Evolutionary conservation across 192 early-diverging fungal species (phyloP), one percentile per base, ranked within the genome.

Genomic region (Entomortierella chlamydospora): DNA sequence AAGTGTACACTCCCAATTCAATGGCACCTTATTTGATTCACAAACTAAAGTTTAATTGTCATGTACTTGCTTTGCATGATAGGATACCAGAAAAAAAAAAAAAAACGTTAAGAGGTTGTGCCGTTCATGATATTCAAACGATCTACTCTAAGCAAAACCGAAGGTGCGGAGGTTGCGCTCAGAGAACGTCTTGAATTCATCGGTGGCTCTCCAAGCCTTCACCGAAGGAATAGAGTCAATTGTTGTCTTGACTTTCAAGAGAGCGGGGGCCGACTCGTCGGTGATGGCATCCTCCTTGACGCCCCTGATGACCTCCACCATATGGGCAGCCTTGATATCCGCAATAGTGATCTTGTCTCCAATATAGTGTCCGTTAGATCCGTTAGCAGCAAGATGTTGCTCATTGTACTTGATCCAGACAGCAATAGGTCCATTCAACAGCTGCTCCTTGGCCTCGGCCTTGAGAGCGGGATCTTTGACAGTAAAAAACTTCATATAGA

Each of bases 351-450:
- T 72, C 34, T 68, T 53, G 34, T 68, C 58, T 42, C 87, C 85
- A 56, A 89, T 72, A 45, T 85, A 89, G 49, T 89, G 87, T 30
- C 66, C 81, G 26, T 77, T 83, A 1, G 72, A 34, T 18, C 73
- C 81, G 49, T 74, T 73, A 34, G 37, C 60, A 18, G 23, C 25
- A 29, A 83, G 37, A 25, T 73, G 54, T n/a, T 64, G 15, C 60
- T 80, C 82, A 42, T 83, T 74, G 50, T 26, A 50, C 31, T 63
- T 59, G 43, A 73, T 54, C 65, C 73, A 65, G 6, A n/a, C 10
- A 8, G 37, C 12, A 28, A 69, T 34, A 20, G 33, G 10, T 22
- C 9, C 31, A 1, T 2, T 20, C 1, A 69, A 13, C 12, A 81
- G 70, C 54, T 52, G 64, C 1, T 28, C 54, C 50, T 60, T 68